Percentiles rank a stretch among this genome's conserved stretches.
Conservation (phyloP, 208 protist species). For the Wallacemonas sp. region DNA sequence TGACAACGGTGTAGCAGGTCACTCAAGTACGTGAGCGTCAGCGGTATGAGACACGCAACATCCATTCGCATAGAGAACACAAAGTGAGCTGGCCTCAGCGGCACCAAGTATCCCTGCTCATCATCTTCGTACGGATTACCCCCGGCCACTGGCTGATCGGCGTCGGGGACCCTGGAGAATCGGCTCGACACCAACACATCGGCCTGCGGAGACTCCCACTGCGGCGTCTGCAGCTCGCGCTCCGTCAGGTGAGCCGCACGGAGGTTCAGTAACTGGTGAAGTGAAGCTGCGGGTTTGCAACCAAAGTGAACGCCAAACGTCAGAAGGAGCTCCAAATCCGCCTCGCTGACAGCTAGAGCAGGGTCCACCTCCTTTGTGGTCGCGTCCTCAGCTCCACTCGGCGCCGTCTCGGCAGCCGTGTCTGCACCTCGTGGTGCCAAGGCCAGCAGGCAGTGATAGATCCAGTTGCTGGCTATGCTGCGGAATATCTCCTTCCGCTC, state of each 20-base stretch:
- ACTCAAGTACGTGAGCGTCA: constrained; percentile 33
- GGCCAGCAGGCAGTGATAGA: constrained; percentile 11
- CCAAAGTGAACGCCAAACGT: constrained; percentile 23
- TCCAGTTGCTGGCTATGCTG: not conserved
- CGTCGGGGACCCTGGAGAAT: not conserved
- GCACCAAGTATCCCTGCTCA: no score
- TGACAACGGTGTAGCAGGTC: constrained; percentile 44
- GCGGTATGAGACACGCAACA: constrained; percentile 21
- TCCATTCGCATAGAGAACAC: constrained; percentile 53
- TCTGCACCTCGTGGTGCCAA: not conserved
- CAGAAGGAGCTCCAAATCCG: constrained; percentile 37
- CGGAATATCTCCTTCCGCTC: constrained; percentile 7
- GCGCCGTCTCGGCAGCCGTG: no score
- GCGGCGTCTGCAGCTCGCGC: not conserved
- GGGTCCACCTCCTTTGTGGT: no score
- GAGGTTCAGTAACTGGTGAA: constrained; percentile 4
- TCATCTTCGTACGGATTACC: no score
- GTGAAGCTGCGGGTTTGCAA: constrained; percentile 15
- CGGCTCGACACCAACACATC: not conserved
- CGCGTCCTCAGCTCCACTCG: no score
- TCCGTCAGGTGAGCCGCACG: not conserved
- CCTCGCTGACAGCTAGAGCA: no score
- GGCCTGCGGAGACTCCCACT: not conserved
- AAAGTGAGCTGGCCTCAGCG: constrained; percentile 56
- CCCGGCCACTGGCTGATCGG: no score